phyloP scores from a whole-genome alignment of 2,329 filamentous ascomycete species.

The Sordariomycetes sp. region DNA sequence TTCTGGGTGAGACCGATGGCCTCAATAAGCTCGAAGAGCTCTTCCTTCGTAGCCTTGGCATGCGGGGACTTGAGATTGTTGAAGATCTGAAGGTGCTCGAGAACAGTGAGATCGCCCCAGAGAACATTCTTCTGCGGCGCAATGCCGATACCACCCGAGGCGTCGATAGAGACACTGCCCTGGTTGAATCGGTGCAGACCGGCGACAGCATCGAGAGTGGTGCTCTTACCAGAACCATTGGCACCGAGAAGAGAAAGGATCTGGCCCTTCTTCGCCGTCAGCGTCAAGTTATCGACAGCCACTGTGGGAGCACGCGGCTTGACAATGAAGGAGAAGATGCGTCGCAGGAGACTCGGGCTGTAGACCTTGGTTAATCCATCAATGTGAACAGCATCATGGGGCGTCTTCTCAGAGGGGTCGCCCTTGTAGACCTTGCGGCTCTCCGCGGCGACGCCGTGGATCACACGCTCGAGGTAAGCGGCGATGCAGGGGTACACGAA shows the following conservation, averaged over 20 bases:
- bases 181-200: constrained; percentile 34
- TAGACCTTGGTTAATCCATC: constrained; percentile 68
- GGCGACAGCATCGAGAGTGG: constrained; percentile 27
- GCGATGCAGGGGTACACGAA: constrained; percentile 60
- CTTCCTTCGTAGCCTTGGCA: constrained; percentile 33
- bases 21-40: constrained; percentile 36
- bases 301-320: constrained; percentile 53
- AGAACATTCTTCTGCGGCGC: constrained; percentile 71
- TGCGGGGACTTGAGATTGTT: constrained; percentile 54
- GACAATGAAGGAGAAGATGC: constrained; percentile 34
- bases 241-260: constrained; percentile 64
- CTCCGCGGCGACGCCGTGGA: constrained; percentile 46
- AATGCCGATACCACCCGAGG: constrained; percentile 62
- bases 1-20: constrained; percentile 60
- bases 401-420: constrained; percentile 22
- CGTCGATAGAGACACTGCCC: constrained; percentile 52
- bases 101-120: constrained; percentile 64
- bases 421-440: constrained; percentile 24
- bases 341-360: constrained; percentile 49
- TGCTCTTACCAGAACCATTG: constrained; percentile 70
- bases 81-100: constrained; percentile 63
- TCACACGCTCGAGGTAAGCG: constrained; percentile 56
- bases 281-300: constrained; percentile 62
- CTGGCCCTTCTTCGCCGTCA: constrained; percentile 62
- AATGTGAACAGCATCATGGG: constrained; percentile 54